A percentile compares a stretch with the other conserved stretches of the same genome.
Evolutionary conservation across 495 filamentous ascomycete species (phyloP).

Genomic region (Aspergillus bertholletiae): DNA sequence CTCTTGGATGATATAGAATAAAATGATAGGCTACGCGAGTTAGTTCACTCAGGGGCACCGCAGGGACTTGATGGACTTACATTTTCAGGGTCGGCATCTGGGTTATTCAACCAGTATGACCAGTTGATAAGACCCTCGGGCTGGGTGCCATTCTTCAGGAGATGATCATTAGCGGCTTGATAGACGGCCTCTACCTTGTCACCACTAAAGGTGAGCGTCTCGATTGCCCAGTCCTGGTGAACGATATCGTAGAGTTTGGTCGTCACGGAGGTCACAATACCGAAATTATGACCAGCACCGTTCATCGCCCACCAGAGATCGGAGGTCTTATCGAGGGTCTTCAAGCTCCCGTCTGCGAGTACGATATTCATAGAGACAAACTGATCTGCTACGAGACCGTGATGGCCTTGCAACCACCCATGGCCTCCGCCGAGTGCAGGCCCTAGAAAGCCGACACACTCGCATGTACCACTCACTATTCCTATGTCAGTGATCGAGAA

Average conservation of each 20-base stretch:
- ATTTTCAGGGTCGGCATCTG: conserved; percentile 33
- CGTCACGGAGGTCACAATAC: conserved; percentile 50
- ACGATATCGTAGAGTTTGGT: conserved; percentile 45
- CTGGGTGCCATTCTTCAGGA: conserved; percentile 35
- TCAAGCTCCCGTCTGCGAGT: conserved; percentile 48
- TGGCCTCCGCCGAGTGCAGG: conserved; percentile 60
- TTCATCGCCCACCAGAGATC: conserved; percentile 56
- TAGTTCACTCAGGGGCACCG: no score
- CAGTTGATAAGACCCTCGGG: conserved; percentile 44
- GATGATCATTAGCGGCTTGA: conserved; percentile 39
- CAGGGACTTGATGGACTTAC: no score
- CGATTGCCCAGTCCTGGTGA: conserved; percentile 38
- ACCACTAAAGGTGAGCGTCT: conserved; percentile 42
- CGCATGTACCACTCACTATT: conserved; percentile 50
- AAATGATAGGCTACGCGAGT: conserved; percentile 37
- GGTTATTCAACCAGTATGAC: conserved; percentile 47
- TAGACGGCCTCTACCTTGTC: conserved; percentile 49
- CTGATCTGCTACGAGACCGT: conserved; percentile 60
- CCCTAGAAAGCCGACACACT: conserved; percentile 53
- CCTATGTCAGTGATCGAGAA: no score
- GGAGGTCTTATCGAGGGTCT: conserved; percentile 31
- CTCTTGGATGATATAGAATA: conserved; percentile 51
- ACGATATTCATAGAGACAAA: conserved; percentile 52
- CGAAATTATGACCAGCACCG: conserved; percentile 63
- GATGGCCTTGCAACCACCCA: conserved; percentile 53